Evolutionary conservation across 163 green algal species (phyloP).

Genomic region (Prototheca wickerhamii): DNA sequence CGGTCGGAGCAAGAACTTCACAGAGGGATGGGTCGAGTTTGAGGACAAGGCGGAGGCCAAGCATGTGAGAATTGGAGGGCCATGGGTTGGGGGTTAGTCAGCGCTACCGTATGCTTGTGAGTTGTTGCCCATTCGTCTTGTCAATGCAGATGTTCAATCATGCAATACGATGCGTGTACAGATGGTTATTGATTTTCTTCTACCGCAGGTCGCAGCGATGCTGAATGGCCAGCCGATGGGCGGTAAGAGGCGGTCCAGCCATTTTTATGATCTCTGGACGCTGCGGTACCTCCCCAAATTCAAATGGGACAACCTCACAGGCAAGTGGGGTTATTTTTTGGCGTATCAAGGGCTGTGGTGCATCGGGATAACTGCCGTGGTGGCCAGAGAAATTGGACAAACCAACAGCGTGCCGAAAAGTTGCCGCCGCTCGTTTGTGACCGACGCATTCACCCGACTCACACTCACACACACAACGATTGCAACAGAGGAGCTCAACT

Average conservation of each 20-base stretch:
- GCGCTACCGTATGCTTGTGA: not conserved
- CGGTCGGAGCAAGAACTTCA: conserved; percentile 64
- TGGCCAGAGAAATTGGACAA: too few species aligned
- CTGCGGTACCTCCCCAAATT: conserved; percentile 83
- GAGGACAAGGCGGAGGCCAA: conserved; percentile 89
- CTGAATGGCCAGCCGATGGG: conserved; percentile 82
- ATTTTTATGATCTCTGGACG: conserved; percentile 90
- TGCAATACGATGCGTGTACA: too few species aligned
- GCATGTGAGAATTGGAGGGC: conserved; percentile 9
- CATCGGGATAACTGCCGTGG: too few species aligned
- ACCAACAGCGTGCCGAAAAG: too few species aligned
- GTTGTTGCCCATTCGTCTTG: too few species aligned
- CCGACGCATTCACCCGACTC: too few species aligned
- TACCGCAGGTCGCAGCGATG: conserved; percentile 45
- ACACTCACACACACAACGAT: too few species aligned
- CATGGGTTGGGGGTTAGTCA: not conserved
- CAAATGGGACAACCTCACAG: conserved; percentile 93
- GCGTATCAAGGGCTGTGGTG: too few species aligned
- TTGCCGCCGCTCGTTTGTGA: too few species aligned
- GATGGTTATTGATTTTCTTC: not conserved
- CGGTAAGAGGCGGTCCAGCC: conserved; percentile 65
- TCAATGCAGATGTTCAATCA: too few species aligned
- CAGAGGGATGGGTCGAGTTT: conserved; percentile 98
- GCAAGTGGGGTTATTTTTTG: conserved; percentile 45
- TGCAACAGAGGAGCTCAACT: conserved; percentile 56